phyloP scores from a whole-genome alignment of 108 stramenopile genomes.

The Cyclotella distinguenda region DNA sequence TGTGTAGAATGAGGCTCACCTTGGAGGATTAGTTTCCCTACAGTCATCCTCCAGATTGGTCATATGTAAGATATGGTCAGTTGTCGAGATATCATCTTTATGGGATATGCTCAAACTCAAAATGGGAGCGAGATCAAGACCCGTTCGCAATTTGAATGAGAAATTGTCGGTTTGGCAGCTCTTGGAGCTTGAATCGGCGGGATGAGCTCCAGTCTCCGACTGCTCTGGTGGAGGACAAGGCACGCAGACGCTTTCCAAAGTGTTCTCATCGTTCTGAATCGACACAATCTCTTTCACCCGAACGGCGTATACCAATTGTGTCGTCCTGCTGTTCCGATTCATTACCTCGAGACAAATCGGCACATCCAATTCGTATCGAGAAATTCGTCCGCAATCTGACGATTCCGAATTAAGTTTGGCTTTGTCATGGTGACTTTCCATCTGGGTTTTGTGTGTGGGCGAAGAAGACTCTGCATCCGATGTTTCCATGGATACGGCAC shows the following conservation, averaged over 20 bases:
- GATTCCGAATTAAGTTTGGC: neutral
- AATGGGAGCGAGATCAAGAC: conserved; percentile 65
- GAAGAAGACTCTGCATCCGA: conserved; percentile 2
- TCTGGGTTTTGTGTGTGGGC: neutral
- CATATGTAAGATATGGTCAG: neutral
- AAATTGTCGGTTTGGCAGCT: neutral
- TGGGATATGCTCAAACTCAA: conserved; percentile 45
- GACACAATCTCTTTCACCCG: conserved; percentile 43
- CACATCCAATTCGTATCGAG: conserved; percentile 57
- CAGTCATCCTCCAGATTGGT: conserved; percentile 7
- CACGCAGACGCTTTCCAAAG: neutral
- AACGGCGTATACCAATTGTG: conserved; percentile 76
- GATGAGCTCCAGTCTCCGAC: neutral
- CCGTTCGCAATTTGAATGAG: conserved; percentile 48
- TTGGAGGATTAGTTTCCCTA: neutral
- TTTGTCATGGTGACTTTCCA: neutral
- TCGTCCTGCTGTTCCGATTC: conserved; percentile 66
- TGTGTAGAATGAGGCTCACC: neutral
- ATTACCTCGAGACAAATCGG: conserved; percentile 88
- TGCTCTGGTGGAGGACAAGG: neutral
- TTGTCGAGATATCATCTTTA: neutral
- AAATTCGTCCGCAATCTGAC: neutral
- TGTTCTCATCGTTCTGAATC: conserved; percentile 1
- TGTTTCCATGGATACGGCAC: conserved; percentile 12
- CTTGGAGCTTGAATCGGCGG: neutral